Percentiles rank a stretch among this genome's conserved stretches.
Evolutionary conservation across 345 rosid genomes (phyloP).

Genomic region (Linum lewisii): DNA sequence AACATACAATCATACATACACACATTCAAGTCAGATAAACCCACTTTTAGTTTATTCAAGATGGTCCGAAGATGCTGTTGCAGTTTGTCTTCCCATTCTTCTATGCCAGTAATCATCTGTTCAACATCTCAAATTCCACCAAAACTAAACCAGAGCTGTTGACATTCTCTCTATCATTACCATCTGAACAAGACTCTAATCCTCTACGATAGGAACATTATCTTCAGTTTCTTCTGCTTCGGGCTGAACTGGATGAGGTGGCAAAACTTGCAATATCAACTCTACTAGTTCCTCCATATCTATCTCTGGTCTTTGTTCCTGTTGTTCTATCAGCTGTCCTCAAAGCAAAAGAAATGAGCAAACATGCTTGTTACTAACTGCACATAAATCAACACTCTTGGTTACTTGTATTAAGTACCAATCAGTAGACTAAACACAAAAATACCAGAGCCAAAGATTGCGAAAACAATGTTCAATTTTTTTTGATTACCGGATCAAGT

Average conservation of each 20-base stretch:
- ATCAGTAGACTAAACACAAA: background rate
- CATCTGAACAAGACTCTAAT: too few species aligned
- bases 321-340: conserved; percentile 29
- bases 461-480: background rate
- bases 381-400: background rate
- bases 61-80: too few species aligned
- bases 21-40: too few species aligned
- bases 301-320: conserved; percentile 22
- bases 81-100: too few species aligned
- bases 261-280: conserved; percentile 19
- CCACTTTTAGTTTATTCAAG: too few species aligned
- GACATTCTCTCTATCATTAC: too few species aligned
- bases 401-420: too few species aligned
- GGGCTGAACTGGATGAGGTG: conserved; percentile 18
- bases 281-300: conserved; percentile 25
- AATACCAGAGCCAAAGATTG: background rate
- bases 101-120: too few species aligned
- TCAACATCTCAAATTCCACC: too few species aligned
- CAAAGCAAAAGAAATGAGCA: background rate
- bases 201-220: too few species aligned
- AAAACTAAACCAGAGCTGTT: too few species aligned
- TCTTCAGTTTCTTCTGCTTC: conserved; percentile 12
- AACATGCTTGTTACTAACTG: background rate
- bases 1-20: too few species aligned
- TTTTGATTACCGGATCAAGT: conserved; percentile 33